A percentile compares a stretch with the other conserved stretches of the same genome.
These are phyloP conservation scores for Triticum monococcum DNA, from an alignment of 176 grass and related monocot species.

Conservation along the genomic window DNA sequence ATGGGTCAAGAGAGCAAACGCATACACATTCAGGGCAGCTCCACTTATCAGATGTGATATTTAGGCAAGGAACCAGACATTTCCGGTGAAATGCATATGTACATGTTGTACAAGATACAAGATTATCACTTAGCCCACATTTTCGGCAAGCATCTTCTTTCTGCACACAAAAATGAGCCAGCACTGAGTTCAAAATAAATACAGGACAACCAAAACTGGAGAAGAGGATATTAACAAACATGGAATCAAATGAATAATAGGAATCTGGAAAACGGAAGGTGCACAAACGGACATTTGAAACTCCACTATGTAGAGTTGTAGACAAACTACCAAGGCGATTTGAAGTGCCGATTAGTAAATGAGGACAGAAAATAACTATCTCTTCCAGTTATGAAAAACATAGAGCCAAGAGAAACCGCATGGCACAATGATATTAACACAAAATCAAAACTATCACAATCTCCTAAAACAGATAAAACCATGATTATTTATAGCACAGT, in stretches of 20 bases:
- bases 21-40: slow-evolving; percentile 98
- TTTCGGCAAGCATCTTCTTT: slow-evolving; percentile 91
- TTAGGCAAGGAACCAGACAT: slow-evolving; percentile 77
- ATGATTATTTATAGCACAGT: background rate
- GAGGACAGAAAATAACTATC: background rate
- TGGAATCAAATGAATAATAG: slow-evolving; percentile 11
- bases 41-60: slow-evolving; percentile 67
- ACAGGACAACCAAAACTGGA: slow-evolving; percentile 24
- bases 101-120: slow-evolving; percentile 86
- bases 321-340: background rate
- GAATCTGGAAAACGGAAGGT: background rate
- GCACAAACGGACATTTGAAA: slow-evolving; percentile 1
- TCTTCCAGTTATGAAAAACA: background rate
- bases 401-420: background rate
- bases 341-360: background rate
- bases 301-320: background rate
- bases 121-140: slow-evolving; percentile 66
- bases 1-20: background rate
- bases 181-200: slow-evolving; percentile 12
- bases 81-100: slow-evolving; percentile 88
- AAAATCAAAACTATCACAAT: background rate
- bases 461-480: background rate
- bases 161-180: slow-evolving; percentile 48
- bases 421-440: background rate
- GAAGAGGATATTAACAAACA: background rate